These are phyloP conservation scores for Xylariomycetidae sp. DNA, from an alignment of 2,329 filamentous ascomycete species.

Conservation along the genomic window DNA sequence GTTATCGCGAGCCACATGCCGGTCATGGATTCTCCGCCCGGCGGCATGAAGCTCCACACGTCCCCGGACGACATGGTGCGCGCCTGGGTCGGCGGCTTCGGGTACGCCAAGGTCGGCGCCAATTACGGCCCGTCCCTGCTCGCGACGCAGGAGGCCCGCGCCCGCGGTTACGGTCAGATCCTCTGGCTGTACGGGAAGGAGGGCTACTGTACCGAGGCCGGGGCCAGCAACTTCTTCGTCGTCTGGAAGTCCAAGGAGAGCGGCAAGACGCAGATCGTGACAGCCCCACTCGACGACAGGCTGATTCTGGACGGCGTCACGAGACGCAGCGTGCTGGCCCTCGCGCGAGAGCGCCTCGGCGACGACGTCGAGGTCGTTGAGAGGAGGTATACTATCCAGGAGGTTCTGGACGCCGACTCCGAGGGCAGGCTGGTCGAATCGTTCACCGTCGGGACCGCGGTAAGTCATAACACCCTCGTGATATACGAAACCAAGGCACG, in stretches of 20 bases:
- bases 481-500: neutral
- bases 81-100: constrained; percentile 91
- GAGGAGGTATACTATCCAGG: constrained; percentile 75
- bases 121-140: constrained; percentile 86
- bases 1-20: constrained; percentile 67
- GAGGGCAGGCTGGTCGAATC: constrained; percentile 79
- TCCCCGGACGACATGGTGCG: constrained; percentile 77
- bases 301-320: constrained; percentile 88
- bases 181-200: constrained; percentile 87
- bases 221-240: constrained; percentile 88
- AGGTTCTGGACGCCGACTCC: constrained; percentile 65
- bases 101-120: constrained; percentile 86
- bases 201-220: constrained; percentile 80
- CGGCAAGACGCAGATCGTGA: constrained; percentile 68
- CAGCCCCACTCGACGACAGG: constrained; percentile 75
- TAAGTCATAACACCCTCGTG: constrained; percentile 40
- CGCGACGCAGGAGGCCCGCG: constrained; percentile 70
- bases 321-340: constrained; percentile 71
- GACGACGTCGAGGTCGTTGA: constrained; percentile 68
- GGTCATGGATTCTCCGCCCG: constrained; percentile 43
- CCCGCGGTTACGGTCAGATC: constrained; percentile 77
- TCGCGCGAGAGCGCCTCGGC: constrained; percentile 60
- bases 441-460: constrained; percentile 83
- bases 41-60: constrained; percentile 71
- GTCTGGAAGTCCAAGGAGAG: constrained; percentile 66